Conservation (phyloP, 768 basidiomycete species). For the Pisolithus marmoratus region DNA sequence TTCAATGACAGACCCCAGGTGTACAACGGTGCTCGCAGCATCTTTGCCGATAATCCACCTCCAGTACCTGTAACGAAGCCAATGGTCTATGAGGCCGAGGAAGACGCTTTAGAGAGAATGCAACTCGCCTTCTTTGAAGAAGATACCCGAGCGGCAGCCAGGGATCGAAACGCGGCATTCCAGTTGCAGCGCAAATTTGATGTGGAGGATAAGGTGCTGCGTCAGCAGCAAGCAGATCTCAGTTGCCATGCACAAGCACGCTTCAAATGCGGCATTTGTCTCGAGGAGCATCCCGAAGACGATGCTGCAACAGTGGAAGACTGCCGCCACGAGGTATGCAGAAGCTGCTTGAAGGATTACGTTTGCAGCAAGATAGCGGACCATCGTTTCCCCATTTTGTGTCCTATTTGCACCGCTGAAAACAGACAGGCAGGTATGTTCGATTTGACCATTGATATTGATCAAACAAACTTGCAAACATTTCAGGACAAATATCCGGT, state of each 20-base stretch:
- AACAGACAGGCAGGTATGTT: slow-evolving; percentile 28
- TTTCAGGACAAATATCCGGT: slow-evolving; percentile 33
- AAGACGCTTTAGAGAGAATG: slow-evolving; percentile 11
- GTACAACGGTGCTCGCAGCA: slow-evolving; percentile 7
- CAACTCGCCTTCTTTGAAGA: slow-evolving; percentile 10
- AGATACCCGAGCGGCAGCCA: neutral
- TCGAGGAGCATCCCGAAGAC: slow-evolving; percentile 43
- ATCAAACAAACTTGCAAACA: neutral
- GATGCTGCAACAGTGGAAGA: slow-evolving; percentile 34
- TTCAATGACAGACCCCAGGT: neutral
- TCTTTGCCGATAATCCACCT: slow-evolving; percentile 22
- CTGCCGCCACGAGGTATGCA: slow-evolving; percentile 52
- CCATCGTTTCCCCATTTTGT: slow-evolving; percentile 53
- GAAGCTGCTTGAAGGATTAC: slow-evolving; percentile 42
- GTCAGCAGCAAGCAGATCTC: slow-evolving; percentile 30
- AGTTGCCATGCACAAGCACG: slow-evolving; percentile 19
- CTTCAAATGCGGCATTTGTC: slow-evolving; percentile 55
- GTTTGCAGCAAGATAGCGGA: slow-evolving; percentile 43
- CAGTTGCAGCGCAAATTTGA: slow-evolving; percentile 35
- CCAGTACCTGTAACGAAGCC: slow-evolving; percentile 13
- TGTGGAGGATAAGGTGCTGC: slow-evolving; percentile 34
- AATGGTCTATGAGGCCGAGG: slow-evolving; percentile 10
- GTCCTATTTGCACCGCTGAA: slow-evolving; percentile 47
- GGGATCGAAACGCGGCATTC: slow-evolving; percentile 18
- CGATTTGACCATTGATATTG: neutral